Conservation (phyloP, 805 yeast species). For the Yarrowia sp. region DNA sequence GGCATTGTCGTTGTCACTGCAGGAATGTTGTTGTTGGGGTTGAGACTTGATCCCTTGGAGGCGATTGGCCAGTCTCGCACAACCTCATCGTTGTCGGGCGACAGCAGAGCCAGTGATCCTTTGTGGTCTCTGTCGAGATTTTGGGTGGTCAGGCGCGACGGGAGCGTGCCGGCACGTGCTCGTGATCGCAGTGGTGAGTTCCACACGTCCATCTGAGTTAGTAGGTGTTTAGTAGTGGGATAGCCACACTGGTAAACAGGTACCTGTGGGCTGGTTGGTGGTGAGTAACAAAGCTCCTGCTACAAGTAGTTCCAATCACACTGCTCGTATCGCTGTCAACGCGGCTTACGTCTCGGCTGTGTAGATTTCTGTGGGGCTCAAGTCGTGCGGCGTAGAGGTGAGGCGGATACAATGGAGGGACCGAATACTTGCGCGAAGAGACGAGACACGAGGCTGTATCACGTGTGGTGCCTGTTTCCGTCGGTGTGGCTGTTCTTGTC, state of each 20-base stretch:
- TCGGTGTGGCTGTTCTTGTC: too few species aligned
- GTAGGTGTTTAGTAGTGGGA: too few species aligned
- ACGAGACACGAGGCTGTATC: too few species aligned
- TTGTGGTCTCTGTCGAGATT: conserved; percentile 30
- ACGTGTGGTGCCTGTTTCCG: too few species aligned
- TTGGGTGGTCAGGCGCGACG: conserved; percentile 53
- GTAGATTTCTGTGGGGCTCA: not conserved
- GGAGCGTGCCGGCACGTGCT: conserved; percentile 77
- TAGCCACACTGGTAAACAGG: too few species aligned
- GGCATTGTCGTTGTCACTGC: conserved; percentile 30
- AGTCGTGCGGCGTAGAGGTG: not conserved
- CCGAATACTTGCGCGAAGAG: too few species aligned
- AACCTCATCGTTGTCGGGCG: conserved; percentile 34
- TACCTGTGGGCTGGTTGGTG: too few species aligned
- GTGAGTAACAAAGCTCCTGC: too few species aligned
- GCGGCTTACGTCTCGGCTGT: too few species aligned
- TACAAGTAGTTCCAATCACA: too few species aligned
- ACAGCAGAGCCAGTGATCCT: conserved; percentile 40
- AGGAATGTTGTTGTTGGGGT: conserved; percentile 34
- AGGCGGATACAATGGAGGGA: not conserved
- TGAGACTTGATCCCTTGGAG: conserved; percentile 5
- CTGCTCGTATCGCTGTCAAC: not conserved
- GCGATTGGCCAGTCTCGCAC: conserved; percentile 19
- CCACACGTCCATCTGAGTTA: conserved; percentile 28
- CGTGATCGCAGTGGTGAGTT: conserved; percentile 46